Base-by-base conservation (phyloP, 2,329 filamentous ascomycete genomes). In the Trichoderma sp. region DNA sequence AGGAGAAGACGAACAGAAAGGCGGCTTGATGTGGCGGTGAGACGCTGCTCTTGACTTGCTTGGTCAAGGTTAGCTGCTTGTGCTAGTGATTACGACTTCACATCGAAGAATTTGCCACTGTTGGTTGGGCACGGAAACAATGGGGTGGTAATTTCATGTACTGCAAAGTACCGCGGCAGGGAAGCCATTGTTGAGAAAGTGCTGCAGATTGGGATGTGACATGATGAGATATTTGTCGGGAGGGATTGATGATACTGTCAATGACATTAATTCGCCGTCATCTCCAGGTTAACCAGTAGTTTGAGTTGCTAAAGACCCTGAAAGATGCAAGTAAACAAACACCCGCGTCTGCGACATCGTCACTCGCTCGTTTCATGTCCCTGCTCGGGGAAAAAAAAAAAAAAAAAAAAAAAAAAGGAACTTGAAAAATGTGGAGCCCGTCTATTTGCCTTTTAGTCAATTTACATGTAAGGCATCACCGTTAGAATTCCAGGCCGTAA, bases 321-420 rank as follows among this genome's bases (percentile, higher is more conserved):
- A n/a, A 48, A 22, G 42, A 48, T 48, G 42, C 19, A 19, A 54
- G 61, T 56, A 56, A 64, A 64, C 50, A 64, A 56, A 54, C 50
- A 64, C 42, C 42, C 22, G n/a, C 42, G 10, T 37, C 25, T 22
- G 13, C 35, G 48, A 48, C 25, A 25, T 61, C 58, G 50, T 45
- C 61, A 42, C 22, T 42, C 35, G 61, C 22, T 42, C 35, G 61
- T 56, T 45, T 56, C 61, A 64, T n/a, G 50, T 13, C 50, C 61
- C 61, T 25, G 53, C 25, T 34, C 60, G 10, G n/a, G n/a, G n/a
- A n/a, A n/a, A n/a, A n/a, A n/a, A n/a, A n/a, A n/a, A n/a, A n/a
- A n/a, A n/a, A n/a, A n/a, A n/a, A n/a, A n/a, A n/a, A n/a, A n/a
- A n/a, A n/a, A n/a, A n/a, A n/a, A n/a, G n/a, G n/a, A n/a, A n/a